phyloP scores from a whole-genome alignment of 768 basidiomycete genomes.

The Pleurotus tuber-regium region DNA sequence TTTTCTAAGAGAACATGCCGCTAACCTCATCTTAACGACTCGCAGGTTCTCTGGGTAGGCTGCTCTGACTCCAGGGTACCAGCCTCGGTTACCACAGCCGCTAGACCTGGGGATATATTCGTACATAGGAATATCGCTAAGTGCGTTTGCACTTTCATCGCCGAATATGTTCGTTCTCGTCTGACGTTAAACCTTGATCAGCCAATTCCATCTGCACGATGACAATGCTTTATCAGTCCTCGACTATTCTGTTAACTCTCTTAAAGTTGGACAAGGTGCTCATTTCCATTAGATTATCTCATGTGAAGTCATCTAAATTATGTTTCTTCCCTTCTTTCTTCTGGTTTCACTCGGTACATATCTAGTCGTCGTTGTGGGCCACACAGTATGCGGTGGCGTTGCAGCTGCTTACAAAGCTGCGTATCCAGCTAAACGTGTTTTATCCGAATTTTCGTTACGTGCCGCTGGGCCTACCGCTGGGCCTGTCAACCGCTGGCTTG shows the following conservation, averaged over 20 bases:
- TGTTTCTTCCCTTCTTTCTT: constrained; percentile 4
- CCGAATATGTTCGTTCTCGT: too few species aligned
- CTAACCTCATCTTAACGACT: background rate
- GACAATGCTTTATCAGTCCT: constrained; percentile 58
- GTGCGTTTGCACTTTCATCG: too few species aligned
- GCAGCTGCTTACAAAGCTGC: constrained; percentile 34
- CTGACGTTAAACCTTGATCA: constrained; percentile 23
- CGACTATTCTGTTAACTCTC: constrained; percentile 49
- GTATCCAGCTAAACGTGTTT: too few species aligned
- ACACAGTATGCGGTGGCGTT: constrained; percentile 65
- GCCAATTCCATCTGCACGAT: constrained; percentile 61
- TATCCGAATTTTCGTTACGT: too few species aligned
- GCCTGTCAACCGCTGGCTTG: constrained; percentile 44
- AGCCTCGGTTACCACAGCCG: constrained; percentile 52
- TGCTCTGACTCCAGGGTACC: constrained; percentile 69
- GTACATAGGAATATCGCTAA: constrained; percentile 72
- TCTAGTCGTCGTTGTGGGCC: constrained; percentile 65
- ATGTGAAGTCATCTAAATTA: background rate
- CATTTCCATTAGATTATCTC: too few species aligned
- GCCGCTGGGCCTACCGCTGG: constrained; percentile 9
- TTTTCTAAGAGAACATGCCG: background rate
- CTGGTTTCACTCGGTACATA: constrained; percentile 8
- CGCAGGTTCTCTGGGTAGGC: constrained; percentile 55
- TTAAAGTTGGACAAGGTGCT: constrained; percentile 62
- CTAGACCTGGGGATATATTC: constrained; percentile 62